These are phyloP conservation scores for Anthracocystis walkeri DNA, from an alignment of 1,284 basidiomycete species.

Conservation along the genomic window DNA sequence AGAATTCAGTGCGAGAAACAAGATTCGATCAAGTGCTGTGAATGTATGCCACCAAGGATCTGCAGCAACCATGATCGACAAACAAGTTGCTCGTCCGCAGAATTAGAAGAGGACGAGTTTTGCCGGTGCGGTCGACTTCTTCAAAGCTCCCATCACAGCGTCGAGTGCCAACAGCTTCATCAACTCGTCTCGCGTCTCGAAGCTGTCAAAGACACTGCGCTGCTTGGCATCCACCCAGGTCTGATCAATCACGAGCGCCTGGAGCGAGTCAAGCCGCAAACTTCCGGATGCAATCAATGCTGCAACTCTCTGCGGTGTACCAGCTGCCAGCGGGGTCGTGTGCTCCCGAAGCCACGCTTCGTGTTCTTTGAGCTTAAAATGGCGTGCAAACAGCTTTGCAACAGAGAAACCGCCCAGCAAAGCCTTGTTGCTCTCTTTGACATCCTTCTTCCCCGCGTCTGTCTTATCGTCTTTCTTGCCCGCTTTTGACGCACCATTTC, in stretches of 20 bases:
- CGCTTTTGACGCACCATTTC: slow-evolving; percentile 10
- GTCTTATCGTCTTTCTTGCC: slow-evolving; percentile 10
- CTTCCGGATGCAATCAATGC: slow-evolving; percentile 50
- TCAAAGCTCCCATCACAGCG: slow-evolving; percentile 26
- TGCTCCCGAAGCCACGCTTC: slow-evolving; percentile 56
- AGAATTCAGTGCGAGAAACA: too few relatives aligned
- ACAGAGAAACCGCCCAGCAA: slow-evolving; percentile 48
- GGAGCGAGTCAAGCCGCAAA: slow-evolving; percentile 50
- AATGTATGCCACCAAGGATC: background rate
- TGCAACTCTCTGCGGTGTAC: slow-evolving; percentile 61
- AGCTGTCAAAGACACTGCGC: slow-evolving; percentile 60
- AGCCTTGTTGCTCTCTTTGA: slow-evolving; percentile 15
- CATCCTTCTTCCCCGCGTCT: slow-evolving; percentile 17
- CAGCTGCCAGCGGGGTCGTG: slow-evolving; percentile 57
- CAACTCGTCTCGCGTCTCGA: slow-evolving; percentile 62
- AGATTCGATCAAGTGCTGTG: background rate
- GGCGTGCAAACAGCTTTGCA: slow-evolving; percentile 66
- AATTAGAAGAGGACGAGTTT: slow-evolving; percentile 46
- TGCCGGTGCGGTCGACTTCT: slow-evolving; percentile 18
- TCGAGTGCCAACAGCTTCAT: slow-evolving; percentile 51
- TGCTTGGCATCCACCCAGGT: slow-evolving; percentile 64
- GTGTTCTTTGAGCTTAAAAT: slow-evolving; percentile 65
- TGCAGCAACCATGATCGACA: background rate
- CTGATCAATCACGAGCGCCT: slow-evolving; percentile 57
- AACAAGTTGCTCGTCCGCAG: too few relatives aligned